These are phyloP conservation scores for Penicillium sp. DNA, from an alignment of 2,329 filamentous ascomycete genomes.

Conservation along the genomic window DNA sequence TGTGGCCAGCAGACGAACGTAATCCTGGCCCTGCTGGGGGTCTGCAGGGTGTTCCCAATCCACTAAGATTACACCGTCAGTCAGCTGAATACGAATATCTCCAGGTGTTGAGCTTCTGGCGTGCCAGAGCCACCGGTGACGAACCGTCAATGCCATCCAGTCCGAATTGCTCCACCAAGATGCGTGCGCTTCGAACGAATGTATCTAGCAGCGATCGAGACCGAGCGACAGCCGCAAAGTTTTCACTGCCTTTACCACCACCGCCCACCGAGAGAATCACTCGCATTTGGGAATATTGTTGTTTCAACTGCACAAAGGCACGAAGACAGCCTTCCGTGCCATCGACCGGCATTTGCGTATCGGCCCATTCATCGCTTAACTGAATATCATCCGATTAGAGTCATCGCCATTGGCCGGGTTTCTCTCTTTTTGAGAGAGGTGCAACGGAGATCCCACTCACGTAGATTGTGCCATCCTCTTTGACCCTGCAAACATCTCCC, in stretches of 20 bases:
- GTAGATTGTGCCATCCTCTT: conserved; percentile 66
- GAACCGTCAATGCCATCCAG: conserved; percentile 72
- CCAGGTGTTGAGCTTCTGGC: background rate
- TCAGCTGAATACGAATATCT: background rate
- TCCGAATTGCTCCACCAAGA: conserved; percentile 63
- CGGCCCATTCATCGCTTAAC: conserved; percentile 75
- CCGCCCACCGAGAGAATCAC: conserved; percentile 75
- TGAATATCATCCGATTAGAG: conserved; percentile 30
- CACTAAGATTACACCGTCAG: conserved; percentile 47
- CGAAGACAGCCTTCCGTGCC: conserved; percentile 65
- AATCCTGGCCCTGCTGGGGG: conserved; percentile 61
- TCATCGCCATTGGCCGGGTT: background rate
- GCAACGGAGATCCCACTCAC: conserved; percentile 45
- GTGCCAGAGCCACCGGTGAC: conserved; percentile 16
- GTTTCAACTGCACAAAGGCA: conserved; percentile 67
- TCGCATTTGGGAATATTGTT: conserved; percentile 62
- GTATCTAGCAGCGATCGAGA: conserved; percentile 57
- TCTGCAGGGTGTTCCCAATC: conserved; percentile 73
- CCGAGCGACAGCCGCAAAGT: conserved; percentile 62
- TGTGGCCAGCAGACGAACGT: conserved; percentile 61
- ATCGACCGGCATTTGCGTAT: conserved; percentile 65
- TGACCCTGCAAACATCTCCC: conserved; percentile 48
- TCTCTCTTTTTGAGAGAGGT: background rate
- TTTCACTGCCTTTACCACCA: conserved; percentile 54
- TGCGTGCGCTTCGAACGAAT: conserved; percentile 63